Evolutionary conservation across 371 early-diverging fungal species (phyloP).

Genomic region (Mortierella sp.): DNA sequence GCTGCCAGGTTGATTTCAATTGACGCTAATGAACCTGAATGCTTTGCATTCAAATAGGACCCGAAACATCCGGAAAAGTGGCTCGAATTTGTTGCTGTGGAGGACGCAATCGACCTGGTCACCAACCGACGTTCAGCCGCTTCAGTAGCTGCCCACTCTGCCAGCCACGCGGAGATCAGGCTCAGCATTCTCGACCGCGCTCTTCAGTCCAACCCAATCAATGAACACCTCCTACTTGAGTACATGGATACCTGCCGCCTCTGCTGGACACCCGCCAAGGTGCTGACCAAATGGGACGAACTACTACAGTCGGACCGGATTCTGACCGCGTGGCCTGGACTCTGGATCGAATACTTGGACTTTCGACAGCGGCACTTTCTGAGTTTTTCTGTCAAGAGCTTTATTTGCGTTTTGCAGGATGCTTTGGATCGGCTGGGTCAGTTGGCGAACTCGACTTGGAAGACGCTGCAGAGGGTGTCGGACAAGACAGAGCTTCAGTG

Average conservation of each 20-base stretch:
- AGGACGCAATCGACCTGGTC: constrained; percentile 66
- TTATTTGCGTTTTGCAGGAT: constrained; percentile 75
- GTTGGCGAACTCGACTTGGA: constrained; percentile 32
- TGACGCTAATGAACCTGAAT: too few relatives aligned
- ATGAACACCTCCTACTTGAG: constrained; percentile 67
- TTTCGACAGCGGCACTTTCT: constrained; percentile 80
- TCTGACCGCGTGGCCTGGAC: constrained; percentile 47
- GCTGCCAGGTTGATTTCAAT: background rate
- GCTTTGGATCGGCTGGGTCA: constrained; percentile 62
- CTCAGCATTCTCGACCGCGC: constrained; percentile 85
- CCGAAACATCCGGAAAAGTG: constrained; percentile 74
- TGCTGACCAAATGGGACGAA: constrained; percentile 82
- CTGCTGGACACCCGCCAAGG: constrained; percentile 72
- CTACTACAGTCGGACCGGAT: constrained; percentile 58
- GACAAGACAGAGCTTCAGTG: constrained; percentile 20
- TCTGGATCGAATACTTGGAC: constrained; percentile 86
- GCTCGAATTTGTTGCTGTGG: constrained; percentile 79
- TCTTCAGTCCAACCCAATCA: constrained; percentile 69
- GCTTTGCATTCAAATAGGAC: constrained; percentile 55
- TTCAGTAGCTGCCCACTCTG: constrained; percentile 55
- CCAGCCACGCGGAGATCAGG: constrained; percentile 74
- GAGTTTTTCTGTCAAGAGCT: constrained; percentile 74
- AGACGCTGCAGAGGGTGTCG: constrained; percentile 15
- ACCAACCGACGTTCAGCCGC: constrained; percentile 45
- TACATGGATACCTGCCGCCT: constrained; percentile 75